Evolutionary conservation across 1,284 basidiomycete genomes (phyloP).

Genomic region (Ganoderma resinaceum): DNA sequence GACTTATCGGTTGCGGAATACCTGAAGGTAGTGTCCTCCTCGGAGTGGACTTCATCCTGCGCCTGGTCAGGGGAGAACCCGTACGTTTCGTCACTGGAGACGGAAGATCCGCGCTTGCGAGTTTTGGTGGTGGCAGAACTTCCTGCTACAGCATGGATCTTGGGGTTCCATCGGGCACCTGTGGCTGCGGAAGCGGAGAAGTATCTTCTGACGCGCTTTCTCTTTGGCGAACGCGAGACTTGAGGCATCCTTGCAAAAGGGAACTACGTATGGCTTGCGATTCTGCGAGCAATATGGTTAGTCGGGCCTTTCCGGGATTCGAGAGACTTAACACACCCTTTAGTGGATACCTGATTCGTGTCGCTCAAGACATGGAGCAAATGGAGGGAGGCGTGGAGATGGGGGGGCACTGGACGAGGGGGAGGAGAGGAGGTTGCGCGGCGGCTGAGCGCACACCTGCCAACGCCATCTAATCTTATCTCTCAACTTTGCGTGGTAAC

Average conservation of each 20-base stretch:
- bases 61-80: conserved; percentile 31
- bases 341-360: neutral
- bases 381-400: neutral
- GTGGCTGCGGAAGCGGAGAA: conserved; percentile 39
- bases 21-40: conserved; percentile 31
- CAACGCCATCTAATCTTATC: neutral
- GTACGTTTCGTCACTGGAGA: conserved; percentile 32
- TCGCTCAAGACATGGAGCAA: neutral
- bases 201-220: conserved; percentile 39
- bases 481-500: neutral
- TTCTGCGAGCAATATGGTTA: neutral
- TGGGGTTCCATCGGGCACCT: conserved; percentile 33
- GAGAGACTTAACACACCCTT: neutral
- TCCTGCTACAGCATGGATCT: conserved; percentile 16
- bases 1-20: conserved; percentile 26
- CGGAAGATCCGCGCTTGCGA: conserved; percentile 33
- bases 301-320: neutral
- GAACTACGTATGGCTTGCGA: neutral
- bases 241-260: conserved; percentile 28
- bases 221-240: conserved; percentile 37
- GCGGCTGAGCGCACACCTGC: neutral
- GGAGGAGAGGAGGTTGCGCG: neutral
- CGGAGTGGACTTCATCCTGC: conserved; percentile 32
- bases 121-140: conserved; percentile 23
- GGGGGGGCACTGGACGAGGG: neutral